A percentile compares a stretch with the other conserved stretches of the same genome.
These are phyloP conservation scores for Kernera saxatilis DNA, from an alignment of 345 rosid species.

Conservation along the genomic window DNA sequence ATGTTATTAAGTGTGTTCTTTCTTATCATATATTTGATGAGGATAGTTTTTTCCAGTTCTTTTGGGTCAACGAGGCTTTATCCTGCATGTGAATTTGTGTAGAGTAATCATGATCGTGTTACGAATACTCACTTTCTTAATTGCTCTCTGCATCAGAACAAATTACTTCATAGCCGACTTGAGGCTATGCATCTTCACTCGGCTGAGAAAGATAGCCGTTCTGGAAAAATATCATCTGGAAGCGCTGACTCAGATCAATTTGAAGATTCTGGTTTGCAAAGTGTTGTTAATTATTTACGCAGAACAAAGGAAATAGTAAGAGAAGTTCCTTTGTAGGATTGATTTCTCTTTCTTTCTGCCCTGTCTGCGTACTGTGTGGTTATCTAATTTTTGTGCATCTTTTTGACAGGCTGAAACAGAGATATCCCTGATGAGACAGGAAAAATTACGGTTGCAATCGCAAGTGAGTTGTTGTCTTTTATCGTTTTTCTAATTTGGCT, in stretches of 20 bases:
- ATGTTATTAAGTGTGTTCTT: neutral
- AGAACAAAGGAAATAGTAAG: slow-evolving; percentile 84
- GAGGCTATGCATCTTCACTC: slow-evolving; percentile 79
- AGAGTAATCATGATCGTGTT: neutral
- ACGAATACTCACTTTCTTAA: neutral
- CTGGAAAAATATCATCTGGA: slow-evolving; percentile 40
- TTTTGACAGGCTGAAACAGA: slow-evolving; percentile 83
- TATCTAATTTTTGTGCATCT: slow-evolving; percentile 3
- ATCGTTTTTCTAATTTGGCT: neutral
- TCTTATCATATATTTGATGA: neutral
- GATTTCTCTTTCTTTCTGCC: slow-evolving; percentile 7
- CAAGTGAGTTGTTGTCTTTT: slow-evolving; percentile 47
- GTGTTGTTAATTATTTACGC: slow-evolving; percentile 78
- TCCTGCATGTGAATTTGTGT: neutral
- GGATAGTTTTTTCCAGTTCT: neutral
- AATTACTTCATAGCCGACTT: slow-evolving; percentile 66
- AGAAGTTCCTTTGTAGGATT: slow-evolving; percentile 3
- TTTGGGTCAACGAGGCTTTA: neutral
- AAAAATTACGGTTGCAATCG: slow-evolving; percentile 79
- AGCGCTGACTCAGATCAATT: slow-evolving; percentile 35
- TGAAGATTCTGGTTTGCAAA: slow-evolving; percentile 69
- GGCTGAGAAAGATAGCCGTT: slow-evolving; percentile 71
- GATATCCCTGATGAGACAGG: slow-evolving; percentile 84
- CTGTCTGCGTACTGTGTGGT: neutral
- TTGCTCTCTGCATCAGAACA: slow-evolving; percentile 44